Conservation (phyloP, 257 asterid genomes). For the Primulina tabacum region DNA sequence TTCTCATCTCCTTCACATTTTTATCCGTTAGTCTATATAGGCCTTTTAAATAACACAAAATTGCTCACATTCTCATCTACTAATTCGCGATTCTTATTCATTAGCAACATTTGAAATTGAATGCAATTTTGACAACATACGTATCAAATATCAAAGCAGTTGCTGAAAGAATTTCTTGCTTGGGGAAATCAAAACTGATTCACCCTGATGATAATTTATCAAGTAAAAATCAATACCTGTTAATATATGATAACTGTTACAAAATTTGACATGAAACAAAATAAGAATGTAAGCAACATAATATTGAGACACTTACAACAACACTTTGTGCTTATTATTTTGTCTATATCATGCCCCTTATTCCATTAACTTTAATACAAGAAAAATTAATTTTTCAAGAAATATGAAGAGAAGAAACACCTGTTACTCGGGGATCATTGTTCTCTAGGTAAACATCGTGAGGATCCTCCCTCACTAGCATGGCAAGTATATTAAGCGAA, state of each 20-base stretch:
- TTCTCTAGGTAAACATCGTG: slow-evolving; percentile 69
- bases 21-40: no score
- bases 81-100: background rate
- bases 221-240: background rate
- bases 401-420: slow-evolving; percentile 58
- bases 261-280: background rate
- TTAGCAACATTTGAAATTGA: background rate
- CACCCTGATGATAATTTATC: background rate
- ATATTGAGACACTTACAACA: background rate
- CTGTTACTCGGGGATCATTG: slow-evolving; percentile 64
- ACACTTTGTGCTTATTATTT: background rate
- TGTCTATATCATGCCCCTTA: background rate
- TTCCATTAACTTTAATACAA: background rate
- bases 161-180: background rate
- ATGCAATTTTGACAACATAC: background rate
- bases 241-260: background rate
- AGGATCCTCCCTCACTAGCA: slow-evolving; percentile 90
- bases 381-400: slow-evolving; percentile 26
- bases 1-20: background rate
- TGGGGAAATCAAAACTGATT: background rate
- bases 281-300: background rate
- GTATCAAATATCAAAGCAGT: background rate
- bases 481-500: slow-evolving; percentile 68
- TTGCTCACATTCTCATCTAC: no score
- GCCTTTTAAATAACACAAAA: no score